Percentiles rank a stretch among this genome's conserved stretches.
Conservation (phyloP, 2,329 filamentous ascomycete genomes). For the Mollisia scopiformis region DNA sequence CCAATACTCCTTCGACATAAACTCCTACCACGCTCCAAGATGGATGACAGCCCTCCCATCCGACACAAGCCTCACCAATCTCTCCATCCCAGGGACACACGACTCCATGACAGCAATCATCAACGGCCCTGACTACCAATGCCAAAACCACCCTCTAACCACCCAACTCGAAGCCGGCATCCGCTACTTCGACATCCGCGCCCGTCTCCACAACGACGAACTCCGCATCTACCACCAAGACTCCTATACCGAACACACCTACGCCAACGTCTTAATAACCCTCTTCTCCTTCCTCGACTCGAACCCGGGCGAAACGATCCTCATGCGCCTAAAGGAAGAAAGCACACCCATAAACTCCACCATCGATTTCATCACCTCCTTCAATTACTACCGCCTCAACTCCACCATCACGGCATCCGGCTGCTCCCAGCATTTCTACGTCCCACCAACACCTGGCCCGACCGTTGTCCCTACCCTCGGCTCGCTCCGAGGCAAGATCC, state of each 20-base stretch:
- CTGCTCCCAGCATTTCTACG: conserved; percentile 42
- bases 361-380: conserved; percentile 46
- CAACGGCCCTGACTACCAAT: conserved; percentile 40
- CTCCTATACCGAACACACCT: conserved; percentile 48
- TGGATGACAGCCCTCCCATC: conserved; percentile 52
- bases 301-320: conserved; percentile 49
- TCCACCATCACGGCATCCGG: conserved; percentile 40
- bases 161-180: conserved; percentile 50
- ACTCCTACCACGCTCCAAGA: conserved; percentile 35
- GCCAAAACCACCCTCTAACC: conserved; percentile 50
- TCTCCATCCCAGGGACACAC: conserved; percentile 56
- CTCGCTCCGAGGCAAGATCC: conserved; percentile 47
- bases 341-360: conserved; percentile 38
- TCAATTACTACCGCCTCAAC: conserved; percentile 44
- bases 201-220: conserved; percentile 44
- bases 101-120: conserved; percentile 54
- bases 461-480: conserved; percentile 44
- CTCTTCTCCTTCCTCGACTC: conserved; percentile 49
- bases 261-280: conserved; percentile 46
- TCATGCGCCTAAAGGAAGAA: conserved; percentile 56
- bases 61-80: conserved; percentile 42
- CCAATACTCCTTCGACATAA: conserved; percentile 47
- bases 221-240: conserved; percentile 52
- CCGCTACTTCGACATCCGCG: conserved; percentile 54
- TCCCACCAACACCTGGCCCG: conserved; percentile 32